These are phyloP conservation scores for Neofusicoccum laricinum DNA, from an alignment of 2,329 filamentous ascomycete species.

Conservation along the genomic window DNA sequence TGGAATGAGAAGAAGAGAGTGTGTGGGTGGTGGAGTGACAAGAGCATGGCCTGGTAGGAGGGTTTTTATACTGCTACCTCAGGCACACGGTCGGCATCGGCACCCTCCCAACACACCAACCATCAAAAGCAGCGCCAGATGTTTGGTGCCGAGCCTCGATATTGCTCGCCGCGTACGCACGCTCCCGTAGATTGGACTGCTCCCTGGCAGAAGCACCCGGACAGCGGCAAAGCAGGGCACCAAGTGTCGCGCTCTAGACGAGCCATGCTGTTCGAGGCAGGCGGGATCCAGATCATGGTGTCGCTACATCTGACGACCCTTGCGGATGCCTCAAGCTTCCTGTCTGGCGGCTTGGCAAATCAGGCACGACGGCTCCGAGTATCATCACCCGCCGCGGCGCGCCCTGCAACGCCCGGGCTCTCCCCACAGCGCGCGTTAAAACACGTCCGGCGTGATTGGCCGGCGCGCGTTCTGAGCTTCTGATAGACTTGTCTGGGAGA, in stretches of 20 bases:
- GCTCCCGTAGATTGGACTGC: neutral
- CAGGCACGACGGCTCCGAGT: neutral
- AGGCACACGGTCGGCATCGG: neutral
- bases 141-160: neutral
- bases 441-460: neutral
- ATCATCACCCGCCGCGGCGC: neutral
- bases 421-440: neutral
- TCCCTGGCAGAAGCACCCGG: neutral
- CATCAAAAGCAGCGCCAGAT: too few species aligned
- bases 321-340: constrained; percentile 9
- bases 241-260: neutral
- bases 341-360: constrained; percentile 4
- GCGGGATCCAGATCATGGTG: neutral
- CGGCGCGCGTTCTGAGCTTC: neutral
- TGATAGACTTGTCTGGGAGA: neutral
- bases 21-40: neutral
- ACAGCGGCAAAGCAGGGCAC: constrained; percentile 2
- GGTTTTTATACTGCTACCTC: neutral
- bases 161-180: neutral
- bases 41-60: neutral
- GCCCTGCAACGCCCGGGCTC: neutral
- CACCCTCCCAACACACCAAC: neutral
- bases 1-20: neutral
- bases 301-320: neutral
- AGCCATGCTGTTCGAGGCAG: constrained; percentile 3